These are phyloP conservation scores for Pyrus communis DNA, from an alignment of 306 rosid species.

Conservation along the genomic window DNA sequence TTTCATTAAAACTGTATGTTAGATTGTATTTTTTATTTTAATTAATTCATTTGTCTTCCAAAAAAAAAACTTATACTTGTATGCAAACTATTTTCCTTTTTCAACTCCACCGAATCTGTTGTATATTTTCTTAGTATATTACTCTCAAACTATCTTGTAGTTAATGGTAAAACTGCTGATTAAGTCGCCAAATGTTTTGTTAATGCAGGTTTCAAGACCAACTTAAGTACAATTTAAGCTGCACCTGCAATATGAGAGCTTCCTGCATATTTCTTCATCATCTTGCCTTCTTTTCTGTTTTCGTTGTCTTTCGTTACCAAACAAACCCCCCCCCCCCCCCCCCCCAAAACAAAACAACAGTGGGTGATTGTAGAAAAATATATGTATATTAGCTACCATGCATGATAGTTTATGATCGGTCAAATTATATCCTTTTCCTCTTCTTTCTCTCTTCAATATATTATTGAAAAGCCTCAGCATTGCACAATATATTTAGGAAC, in stretches of 20 bases:
- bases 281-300: conserved; percentile 4
- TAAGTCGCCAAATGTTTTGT: not conserved
- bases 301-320: not conserved
- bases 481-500: not conserved
- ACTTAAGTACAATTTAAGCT: conserved; percentile 8
- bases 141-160: not conserved
- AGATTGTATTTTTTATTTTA: too few species aligned
- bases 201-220: conserved; percentile 45
- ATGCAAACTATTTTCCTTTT: too few species aligned
- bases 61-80: too few species aligned
- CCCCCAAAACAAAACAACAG: not conserved
- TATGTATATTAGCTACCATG: conserved; percentile 10
- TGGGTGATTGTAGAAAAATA: conserved; percentile 17
- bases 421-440: not conserved
- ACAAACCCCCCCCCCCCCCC: not conserved
- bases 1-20: not conserved
- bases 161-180: not conserved
- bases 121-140: too few species aligned
- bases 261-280: conserved; percentile 9
- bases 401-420: not conserved
- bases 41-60: too few species aligned
- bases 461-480: not conserved
- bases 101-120: too few species aligned
- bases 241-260: conserved; percentile 21
- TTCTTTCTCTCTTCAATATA: not conserved